Evolutionary conservation across 129 eudicot genomes (phyloP), one percentile per base, ranked within the genome.

Genomic region (Chrysanthemum lavandulifolium): DNA sequence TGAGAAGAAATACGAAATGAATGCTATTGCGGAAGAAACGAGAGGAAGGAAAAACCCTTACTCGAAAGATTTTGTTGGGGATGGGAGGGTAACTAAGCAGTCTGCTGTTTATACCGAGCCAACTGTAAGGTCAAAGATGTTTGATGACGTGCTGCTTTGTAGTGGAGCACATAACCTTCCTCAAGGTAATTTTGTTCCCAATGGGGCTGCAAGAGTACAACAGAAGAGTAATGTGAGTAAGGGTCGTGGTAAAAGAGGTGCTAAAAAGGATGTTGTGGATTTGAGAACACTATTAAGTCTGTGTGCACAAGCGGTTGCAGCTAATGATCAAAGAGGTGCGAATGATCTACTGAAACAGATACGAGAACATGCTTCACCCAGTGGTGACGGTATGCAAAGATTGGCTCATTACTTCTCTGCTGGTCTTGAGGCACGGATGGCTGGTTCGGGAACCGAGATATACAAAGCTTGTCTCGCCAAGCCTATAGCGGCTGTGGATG

Each of bases 341-440:
- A 56, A 69, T 13, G 94, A 85, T 72, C 72, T 90, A 43, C 80
- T 90, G 19, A 87, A 81, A 72, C 94, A 90, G 82, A 90, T 90
- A 48, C 75, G 89, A 57, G 86, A 83, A 53, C 88, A 87, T 62
- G 81, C 97, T 21, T 85, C 97, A 68, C 84, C 89, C 1, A 74
- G 83, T 0, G 97, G 97, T 16, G 95, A 90, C 27, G 97, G 97
- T 10, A 90, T 85, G 90, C 97, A 90, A 78, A 83, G 97, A 72
- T 62, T 90, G 69, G 95, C 97, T 13, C 86, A 87, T 55, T 90
- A 90, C 65, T 87, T 90, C 75, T 84, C 96, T 31, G 65, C 77
- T 51, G 96, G 96, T 51, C 91, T 90, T 57, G 89, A 90, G 67
- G 91, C 97, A 53, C 95, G 97, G 19, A 80, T 90, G 88, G 97